Percentiles rank a stretch among this genome's conserved stretches.
These are phyloP conservation scores for Aspergillus melleus DNA, from an alignment of 2,329 filamentous ascomycete genomes.

Conservation along the genomic window DNA sequence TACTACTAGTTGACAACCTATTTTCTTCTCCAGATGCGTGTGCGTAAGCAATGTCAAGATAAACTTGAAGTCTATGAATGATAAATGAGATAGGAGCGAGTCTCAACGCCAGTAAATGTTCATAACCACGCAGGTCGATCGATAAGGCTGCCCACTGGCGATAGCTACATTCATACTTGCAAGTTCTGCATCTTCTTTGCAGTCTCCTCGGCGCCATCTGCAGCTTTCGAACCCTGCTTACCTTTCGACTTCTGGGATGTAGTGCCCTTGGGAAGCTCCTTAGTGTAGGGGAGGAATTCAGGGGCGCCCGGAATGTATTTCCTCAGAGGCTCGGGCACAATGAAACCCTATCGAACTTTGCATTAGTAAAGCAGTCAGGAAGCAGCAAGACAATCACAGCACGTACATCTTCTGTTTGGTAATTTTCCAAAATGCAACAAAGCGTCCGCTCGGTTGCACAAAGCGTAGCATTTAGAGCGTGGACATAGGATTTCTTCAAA, in stretches of 20 bases:
- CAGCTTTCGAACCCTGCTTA: conserved; percentile 33
- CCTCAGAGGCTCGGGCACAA: conserved; percentile 77
- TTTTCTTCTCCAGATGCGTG: too few relatives aligned
- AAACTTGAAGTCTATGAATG: too few relatives aligned
- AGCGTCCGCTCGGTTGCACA: conserved; percentile 89
- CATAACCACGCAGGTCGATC: too few relatives aligned
- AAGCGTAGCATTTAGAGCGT: conserved; percentile 85
- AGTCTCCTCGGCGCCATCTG: conserved; percentile 32
- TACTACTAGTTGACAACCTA: too few relatives aligned
- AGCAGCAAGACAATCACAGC: not conserved
- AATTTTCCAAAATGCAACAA: conserved; percentile 96
- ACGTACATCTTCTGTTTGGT: conserved; percentile 80
- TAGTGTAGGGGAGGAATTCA: conserved; percentile 84
- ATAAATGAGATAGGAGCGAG: too few relatives aligned
- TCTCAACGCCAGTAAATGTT: too few relatives aligned
- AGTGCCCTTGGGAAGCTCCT: conserved; percentile 77
- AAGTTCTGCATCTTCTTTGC: conserved; percentile 44
- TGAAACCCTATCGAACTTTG: conserved; percentile 60
- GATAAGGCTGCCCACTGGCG: not conserved
- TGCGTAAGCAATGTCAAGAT: too few relatives aligned
- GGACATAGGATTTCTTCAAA: conserved; percentile 87
- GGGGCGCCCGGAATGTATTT: conserved; percentile 89
- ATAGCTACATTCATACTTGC: conserved; percentile 33
- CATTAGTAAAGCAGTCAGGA: conserved; percentile 19
- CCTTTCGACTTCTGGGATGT: conserved; percentile 60